These are phyloP conservation scores for Fusarium sp. DNA, from an alignment of 2,329 filamentous ascomycete species.

Conservation along the genomic window DNA sequence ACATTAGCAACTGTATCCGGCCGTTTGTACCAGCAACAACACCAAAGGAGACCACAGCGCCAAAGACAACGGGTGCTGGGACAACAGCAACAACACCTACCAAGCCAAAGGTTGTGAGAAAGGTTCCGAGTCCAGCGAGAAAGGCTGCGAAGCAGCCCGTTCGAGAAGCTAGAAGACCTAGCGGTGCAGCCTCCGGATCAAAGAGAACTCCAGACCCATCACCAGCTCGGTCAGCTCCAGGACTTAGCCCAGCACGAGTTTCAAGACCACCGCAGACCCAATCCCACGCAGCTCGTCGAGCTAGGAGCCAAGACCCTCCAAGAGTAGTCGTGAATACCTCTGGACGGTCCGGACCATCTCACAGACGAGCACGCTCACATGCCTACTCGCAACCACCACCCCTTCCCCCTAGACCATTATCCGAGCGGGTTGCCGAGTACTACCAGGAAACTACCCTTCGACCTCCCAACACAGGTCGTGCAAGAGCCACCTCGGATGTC, in stretches of 20 bases:
- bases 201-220: slow-evolving; percentile 39
- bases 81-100: slow-evolving; percentile 2
- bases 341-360: slow-evolving; percentile 9
- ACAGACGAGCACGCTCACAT: slow-evolving; percentile 2
- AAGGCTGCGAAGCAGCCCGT: slow-evolving; percentile 24
- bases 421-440: slow-evolving; percentile 21
- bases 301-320: slow-evolving; percentile 14
- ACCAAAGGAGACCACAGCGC: slow-evolving; percentile 18
- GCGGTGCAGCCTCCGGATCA: not conserved
- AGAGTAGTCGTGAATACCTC: slow-evolving; percentile 4
- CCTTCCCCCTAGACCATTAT: slow-evolving; percentile 28
- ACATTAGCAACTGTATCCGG: slow-evolving; percentile 50
- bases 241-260: not conserved
- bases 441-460: slow-evolving; percentile 20
- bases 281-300: slow-evolving; percentile 3
- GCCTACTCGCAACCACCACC: slow-evolving; percentile 13
- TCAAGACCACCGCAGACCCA: slow-evolving; percentile 9
- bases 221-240: slow-evolving; percentile 32
- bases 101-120: slow-evolving; percentile 34
- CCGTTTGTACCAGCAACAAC: slow-evolving; percentile 47
- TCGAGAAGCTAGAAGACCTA: slow-evolving; percentile 26
- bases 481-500: slow-evolving; percentile 38
- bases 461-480: slow-evolving; percentile 1
- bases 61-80: slow-evolving; percentile 7
- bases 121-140: slow-evolving; percentile 17